Conservation (phyloP, 345 rosid species). For the Viola odorata region DNA sequence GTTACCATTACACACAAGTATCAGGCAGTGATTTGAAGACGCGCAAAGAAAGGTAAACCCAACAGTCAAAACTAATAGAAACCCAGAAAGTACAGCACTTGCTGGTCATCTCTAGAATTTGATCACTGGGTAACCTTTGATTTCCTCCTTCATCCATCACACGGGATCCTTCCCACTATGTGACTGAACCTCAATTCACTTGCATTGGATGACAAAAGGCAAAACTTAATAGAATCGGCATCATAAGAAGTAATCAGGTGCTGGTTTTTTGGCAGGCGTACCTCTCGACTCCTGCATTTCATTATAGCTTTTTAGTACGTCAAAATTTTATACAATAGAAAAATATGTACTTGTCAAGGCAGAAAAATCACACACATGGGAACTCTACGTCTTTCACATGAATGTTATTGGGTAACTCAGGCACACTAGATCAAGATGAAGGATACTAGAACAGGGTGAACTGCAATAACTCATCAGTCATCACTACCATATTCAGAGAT, state of each 20-base stretch:
- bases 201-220: constrained; percentile 6
- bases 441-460: no score
- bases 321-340: background rate
- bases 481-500: background rate
- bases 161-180: constrained; percentile 4
- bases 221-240: background rate
- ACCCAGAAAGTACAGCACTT: background rate
- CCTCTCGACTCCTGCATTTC: constrained; percentile 82
- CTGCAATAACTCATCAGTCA: background rate
- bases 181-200: background rate
- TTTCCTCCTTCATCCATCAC: background rate
- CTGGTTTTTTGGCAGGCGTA: constrained; percentile 77
- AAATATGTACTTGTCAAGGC: background rate
- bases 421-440: no score
- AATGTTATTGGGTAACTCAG: no score
- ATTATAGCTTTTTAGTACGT: constrained; percentile 1
- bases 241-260: constrained; percentile 95
- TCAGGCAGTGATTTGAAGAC: background rate
- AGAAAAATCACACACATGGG: background rate
- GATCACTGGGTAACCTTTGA: constrained; percentile 13
- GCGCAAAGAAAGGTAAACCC: constrained; percentile 1
- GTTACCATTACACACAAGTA: background rate
- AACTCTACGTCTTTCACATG: no score
- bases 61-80: background rate
- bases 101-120: constrained; percentile 10